Percentiles rank a stretch among this genome's conserved stretches.
phyloP scores from a whole-genome alignment of 306 rosid species.

The Trifolium pratense region DNA sequence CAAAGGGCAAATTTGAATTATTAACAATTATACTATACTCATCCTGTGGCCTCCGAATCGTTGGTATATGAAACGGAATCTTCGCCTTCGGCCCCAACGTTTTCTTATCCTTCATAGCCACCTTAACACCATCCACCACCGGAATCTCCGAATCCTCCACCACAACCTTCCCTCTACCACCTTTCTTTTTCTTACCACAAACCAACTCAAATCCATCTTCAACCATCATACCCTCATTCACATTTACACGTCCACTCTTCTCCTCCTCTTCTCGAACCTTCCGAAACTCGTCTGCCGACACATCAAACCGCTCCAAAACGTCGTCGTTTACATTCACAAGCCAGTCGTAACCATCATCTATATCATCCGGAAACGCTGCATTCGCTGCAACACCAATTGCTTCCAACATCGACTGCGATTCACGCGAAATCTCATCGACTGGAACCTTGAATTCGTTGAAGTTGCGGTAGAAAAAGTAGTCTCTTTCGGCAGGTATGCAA shows the following conservation, averaged over 20 bases:
- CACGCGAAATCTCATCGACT: slow-evolving; percentile 50
- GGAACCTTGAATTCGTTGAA: slow-evolving; percentile 73
- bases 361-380: slow-evolving; percentile 62
- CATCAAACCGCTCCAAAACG: slow-evolving; percentile 63
- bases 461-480: slow-evolving; percentile 71
- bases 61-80: slow-evolving; percentile 87
- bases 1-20: slow-evolving; percentile 73
- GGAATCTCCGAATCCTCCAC: not conserved
- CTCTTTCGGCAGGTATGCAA: slow-evolving; percentile 63
- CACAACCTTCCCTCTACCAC: slow-evolving; percentile 32
- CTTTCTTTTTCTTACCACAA: slow-evolving; percentile 65
- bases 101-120: slow-evolving; percentile 64
- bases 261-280: slow-evolving; percentile 55
- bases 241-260: slow-evolving; percentile 44
- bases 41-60: slow-evolving; percentile 79
- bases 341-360: slow-evolving; percentile 77
- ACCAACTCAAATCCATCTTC: slow-evolving; percentile 76
- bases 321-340: slow-evolving; percentile 77
- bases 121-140: slow-evolving; percentile 50
- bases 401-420: slow-evolving; percentile 69
- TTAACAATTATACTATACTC: slow-evolving; percentile 71
- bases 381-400: slow-evolving; percentile 56
- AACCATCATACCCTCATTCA: slow-evolving; percentile 23
- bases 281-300: slow-evolving; percentile 66
- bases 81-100: slow-evolving; percentile 58